These are phyloP conservation scores for Sanghuangporus weigelae DNA, from an alignment of 1,284 basidiomycete species.

Conservation along the genomic window DNA sequence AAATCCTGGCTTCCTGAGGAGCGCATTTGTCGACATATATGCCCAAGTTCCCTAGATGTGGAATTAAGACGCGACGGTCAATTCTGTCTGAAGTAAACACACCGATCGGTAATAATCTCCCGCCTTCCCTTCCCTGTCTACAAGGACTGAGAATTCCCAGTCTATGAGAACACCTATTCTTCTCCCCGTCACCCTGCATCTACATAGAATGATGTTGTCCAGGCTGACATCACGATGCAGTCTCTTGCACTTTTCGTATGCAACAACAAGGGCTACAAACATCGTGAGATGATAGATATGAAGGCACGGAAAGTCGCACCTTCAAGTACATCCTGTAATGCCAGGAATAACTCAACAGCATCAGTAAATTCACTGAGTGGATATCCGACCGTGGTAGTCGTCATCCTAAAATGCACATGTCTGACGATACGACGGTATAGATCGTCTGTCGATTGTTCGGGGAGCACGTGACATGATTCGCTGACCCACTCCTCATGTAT, in stretches of 20 bases:
- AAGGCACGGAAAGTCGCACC: neutral
- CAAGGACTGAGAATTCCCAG: conserved; percentile 28
- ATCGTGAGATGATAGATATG: too few species aligned
- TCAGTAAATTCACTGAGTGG: conserved; percentile 11
- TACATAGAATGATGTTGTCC: conserved; percentile 27
- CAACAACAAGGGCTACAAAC: conserved; percentile 23
- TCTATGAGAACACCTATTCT: conserved; percentile 30
- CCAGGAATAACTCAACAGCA: conserved; percentile 16
- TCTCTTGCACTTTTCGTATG: conserved; percentile 23
- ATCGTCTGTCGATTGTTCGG: neutral
- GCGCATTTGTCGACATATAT: neutral
- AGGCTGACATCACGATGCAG: conserved; percentile 33
- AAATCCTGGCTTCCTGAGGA: conserved; percentile 16
- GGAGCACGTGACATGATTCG: neutral
- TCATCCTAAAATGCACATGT: conserved; percentile 18
- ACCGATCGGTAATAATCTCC: conserved; percentile 34
- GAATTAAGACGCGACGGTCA: neutral
- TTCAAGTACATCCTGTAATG: neutral
- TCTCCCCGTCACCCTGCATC: conserved; percentile 14
- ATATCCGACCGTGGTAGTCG: conserved; percentile 16
- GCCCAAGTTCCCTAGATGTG: neutral
- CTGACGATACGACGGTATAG: conserved; percentile 10
- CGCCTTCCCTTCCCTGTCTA: conserved; percentile 23
- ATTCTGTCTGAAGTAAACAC: conserved; percentile 2
- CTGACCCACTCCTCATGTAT: conserved; percentile 10